Evolutionary conservation across 2,329 filamentous ascomycete genomes (phyloP).

Genomic region (Zymoseptoria pseudotritici): DNA sequence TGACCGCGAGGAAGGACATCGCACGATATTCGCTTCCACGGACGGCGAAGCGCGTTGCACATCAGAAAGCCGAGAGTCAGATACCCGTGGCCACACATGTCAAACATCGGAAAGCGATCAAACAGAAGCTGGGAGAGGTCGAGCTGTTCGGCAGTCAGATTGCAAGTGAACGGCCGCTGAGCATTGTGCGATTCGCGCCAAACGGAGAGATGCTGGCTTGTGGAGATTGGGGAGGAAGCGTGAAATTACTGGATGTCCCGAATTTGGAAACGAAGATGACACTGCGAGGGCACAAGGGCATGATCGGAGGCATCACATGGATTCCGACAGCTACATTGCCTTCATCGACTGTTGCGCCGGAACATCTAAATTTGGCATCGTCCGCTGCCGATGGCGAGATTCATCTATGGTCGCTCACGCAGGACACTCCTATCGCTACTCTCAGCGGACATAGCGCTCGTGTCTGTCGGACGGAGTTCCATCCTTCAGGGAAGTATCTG

Average conservation of each 20-base stretch:
- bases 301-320: slow-evolving; percentile 87
- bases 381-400: slow-evolving; percentile 84
- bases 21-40: slow-evolving; percentile 76
- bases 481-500: slow-evolving; percentile 81
- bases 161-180: slow-evolving; percentile 81
- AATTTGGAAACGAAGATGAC: slow-evolving; percentile 68
- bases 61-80: slow-evolving; percentile 70
- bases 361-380: slow-evolving; percentile 76
- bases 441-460: slow-evolving; percentile 77
- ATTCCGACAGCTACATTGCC: slow-evolving; percentile 72
- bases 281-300: slow-evolving; percentile 77
- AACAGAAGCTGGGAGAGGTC: slow-evolving; percentile 72
- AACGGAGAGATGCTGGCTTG: slow-evolving; percentile 76
- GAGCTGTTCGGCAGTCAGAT: slow-evolving; percentile 92
- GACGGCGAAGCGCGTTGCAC: slow-evolving; percentile 66
- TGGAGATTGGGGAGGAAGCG: slow-evolving; percentile 86
- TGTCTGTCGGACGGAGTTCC: slow-evolving; percentile 88
- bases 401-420: slow-evolving; percentile 80
- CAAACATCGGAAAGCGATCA: slow-evolving; percentile 82
- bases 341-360: slow-evolving; percentile 57
- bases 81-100: slow-evolving; percentile 86
- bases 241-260: slow-evolving; percentile 79
- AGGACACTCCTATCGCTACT: slow-evolving; percentile 77
- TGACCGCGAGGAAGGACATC: slow-evolving; percentile 70
- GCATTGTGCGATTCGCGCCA: slow-evolving; percentile 85